Base-by-base conservation (phyloP, 2,329 filamentous ascomycete species). In the Metarhizium album region DNA sequence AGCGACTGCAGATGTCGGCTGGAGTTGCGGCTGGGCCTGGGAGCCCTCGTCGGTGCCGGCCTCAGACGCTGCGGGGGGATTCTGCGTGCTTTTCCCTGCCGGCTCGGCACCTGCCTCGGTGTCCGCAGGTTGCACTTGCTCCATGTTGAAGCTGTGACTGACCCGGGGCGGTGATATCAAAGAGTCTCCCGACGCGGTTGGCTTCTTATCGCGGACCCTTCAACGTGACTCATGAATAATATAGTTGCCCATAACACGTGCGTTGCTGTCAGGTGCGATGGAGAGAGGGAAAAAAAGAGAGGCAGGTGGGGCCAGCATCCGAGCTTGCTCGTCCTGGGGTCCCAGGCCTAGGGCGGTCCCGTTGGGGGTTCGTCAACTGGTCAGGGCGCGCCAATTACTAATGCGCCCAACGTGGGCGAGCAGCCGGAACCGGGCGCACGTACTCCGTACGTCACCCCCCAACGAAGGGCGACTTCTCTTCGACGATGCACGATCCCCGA, bases 361-460 rank as follows among this genome's bases (percentile, higher is more conserved):
- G n/a, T n/a, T n/a, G n/a, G n/a, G n/a, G n/a, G 3, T 31, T 31
- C 24, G 4, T 31, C 24, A 3, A 38, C 46, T 22, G 42, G 22
- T 51, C 49, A 51, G 38, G 38, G 38, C 27, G 18, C 29, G 13
- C 45, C 42, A 48, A 52, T 52, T 52, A 52, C 50, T 52, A 52
- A 51, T 49, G 42, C n/a, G 22, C 24, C 14, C n/a, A 40, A 35
- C 14, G 4, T 20, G 42, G 13, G 13, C 27, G 8, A 11, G 43
- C 18, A 18, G 9, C 24, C 23, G 16, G 24, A 24, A 16, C 18
- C 29, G 31, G 22, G 11, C 18, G 22, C 8, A n/a, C n/a, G n/a
- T n/a, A n/a, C n/a, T n/a, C n/a, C n/a, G n/a, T 22, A 43, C 11
- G 37, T 37, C 29, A 50, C 46, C 16, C 6, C 14, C 27, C 24